phyloP scores from a whole-genome alignment of 1,139 yeast species.

The Pichiaceae sp. region DNA sequence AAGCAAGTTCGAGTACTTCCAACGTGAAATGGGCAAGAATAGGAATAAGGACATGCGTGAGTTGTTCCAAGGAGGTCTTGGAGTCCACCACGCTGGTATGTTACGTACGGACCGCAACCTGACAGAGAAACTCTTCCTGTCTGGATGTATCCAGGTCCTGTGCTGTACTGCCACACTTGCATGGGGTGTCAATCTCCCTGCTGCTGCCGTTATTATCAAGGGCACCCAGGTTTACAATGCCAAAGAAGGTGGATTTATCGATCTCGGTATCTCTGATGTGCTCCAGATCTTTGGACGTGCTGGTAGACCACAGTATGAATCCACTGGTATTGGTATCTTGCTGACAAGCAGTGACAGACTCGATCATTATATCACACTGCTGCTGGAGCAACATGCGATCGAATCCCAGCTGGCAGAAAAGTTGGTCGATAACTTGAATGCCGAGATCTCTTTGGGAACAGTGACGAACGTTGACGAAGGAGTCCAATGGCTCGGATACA shows the following conservation, averaged over 20 bases:
- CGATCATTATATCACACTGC: slow-evolving; percentile 78
- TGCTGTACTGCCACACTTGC: slow-evolving; percentile 98
- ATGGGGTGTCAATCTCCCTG: slow-evolving; percentile 99
- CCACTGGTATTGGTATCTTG: slow-evolving; percentile 84
- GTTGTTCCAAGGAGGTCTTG: slow-evolving; percentile 75
- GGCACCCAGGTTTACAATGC: slow-evolving; percentile 97
- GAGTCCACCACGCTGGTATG: slow-evolving; percentile 98
- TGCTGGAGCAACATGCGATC: slow-evolving; percentile 94
- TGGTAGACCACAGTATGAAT: slow-evolving; percentile 96
- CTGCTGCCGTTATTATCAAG: slow-evolving; percentile 92
- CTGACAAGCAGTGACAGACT: slow-evolving; percentile 76
- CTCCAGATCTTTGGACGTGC: slow-evolving; percentile 99
- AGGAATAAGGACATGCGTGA: slow-evolving; percentile 77
- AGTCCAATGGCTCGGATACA: slow-evolving; percentile 93
- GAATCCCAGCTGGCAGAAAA: slow-evolving; percentile 77
- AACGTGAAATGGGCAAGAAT: slow-evolving; percentile 64
- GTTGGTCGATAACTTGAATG: slow-evolving; percentile 85
- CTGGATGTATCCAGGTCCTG: slow-evolving; percentile 81
- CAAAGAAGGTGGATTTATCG: slow-evolving; percentile 89
- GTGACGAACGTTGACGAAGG: slow-evolving; percentile 95
- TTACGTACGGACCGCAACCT: slow-evolving; percentile 81
- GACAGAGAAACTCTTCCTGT: slow-evolving; percentile 78
- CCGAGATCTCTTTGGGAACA: slow-evolving; percentile 91
- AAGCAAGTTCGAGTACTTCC: slow-evolving; percentile 37
- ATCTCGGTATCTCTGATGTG: slow-evolving; percentile 91